Evolutionary conservation across 257 asterid species (phyloP).

Genomic region (Ajuga chamaepitys): DNA sequence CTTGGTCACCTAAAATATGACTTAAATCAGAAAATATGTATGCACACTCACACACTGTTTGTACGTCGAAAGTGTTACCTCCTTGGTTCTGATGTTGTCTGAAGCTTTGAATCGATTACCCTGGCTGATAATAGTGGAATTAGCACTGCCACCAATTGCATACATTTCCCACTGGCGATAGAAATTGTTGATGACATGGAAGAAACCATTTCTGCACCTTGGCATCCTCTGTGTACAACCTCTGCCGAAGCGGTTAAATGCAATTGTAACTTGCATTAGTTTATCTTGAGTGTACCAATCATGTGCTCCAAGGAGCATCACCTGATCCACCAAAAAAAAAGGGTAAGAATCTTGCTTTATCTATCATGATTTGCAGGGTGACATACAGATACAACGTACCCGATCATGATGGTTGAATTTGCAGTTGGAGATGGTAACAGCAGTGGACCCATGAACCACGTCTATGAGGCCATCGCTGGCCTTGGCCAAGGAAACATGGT

Average conservation of each 20-base stretch:
- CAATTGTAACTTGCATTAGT: conserved; percentile 75
- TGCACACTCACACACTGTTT: not conserved
- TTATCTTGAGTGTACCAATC: conserved; percentile 39
- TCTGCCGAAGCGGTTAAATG: conserved; percentile 61
- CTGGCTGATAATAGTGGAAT: conserved; percentile 80
- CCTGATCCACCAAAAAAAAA: conserved; percentile 28
- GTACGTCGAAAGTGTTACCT: conserved; percentile 30
- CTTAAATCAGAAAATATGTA: not conserved
- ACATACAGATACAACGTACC: too few relatives aligned
- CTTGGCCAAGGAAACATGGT: conserved; percentile 49
- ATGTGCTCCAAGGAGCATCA: conserved; percentile 75
- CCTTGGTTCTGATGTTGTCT: conserved; percentile 30
- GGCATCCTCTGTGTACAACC: conserved; percentile 86
- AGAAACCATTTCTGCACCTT: conserved; percentile 73
- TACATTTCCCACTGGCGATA: conserved; percentile 68
- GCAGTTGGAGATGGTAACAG: conserved; percentile 82
- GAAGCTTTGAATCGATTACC: conserved; percentile 79
- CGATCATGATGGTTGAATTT: conserved; percentile 76
- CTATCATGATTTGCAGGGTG: too few relatives aligned
- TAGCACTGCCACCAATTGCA: conserved; percentile 77
- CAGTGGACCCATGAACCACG: conserved; percentile 78
- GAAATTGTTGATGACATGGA: conserved; percentile 78
- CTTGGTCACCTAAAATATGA: conserved; percentile 51
- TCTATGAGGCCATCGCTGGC: conserved; percentile 68
- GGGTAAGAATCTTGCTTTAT: not conserved